Base-by-base conservation (phyloP, 2,329 filamentous ascomycete species). In the Aspergillus sergii region DNA sequence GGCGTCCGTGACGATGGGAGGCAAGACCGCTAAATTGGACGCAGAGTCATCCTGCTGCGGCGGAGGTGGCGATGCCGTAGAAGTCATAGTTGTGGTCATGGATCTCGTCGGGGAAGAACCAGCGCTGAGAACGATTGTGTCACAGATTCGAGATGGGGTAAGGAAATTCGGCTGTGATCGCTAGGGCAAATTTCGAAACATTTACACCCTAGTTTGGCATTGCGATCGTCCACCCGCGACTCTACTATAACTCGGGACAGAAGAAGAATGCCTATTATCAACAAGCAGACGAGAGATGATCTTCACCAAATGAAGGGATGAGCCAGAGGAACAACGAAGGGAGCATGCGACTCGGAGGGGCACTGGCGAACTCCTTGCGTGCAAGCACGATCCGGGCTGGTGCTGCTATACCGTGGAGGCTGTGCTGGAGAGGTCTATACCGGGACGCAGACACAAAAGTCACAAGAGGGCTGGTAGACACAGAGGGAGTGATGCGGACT, bases 1-100 rank as follows among this genome's bases (percentile, higher is more conserved):
- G 60, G 80, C 77, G 64, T 82, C 83, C 26, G 84, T 85, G 62
- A 84, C 76, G 58, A 86, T 79, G 45, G 84, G 83, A 59, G 84
- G 80, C 30, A 80, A 69, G 57, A 73, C 71, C 50, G 73, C 64
- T 21, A 76, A 56, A 60, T 70, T 72, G 54, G 71, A 69, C 36
- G 72, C 64, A 39, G 74, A 67, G 54, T 68, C 63, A 60, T 67
- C 68, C 39, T 74, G 73, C 58, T 75, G 71, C 53, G 71, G 66
- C 48, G 71, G 68, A 57, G 71, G 65, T 45, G 75, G 68, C 23
- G 72, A 71, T 32, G 76, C 74, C 45, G 76, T 74, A 55, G 79
- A 78, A 66, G 78, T 72, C 71, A 76, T 79, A 65, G 71, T 72
- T 63, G 73, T 69, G 55, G 72, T 72, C 74, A 75, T 78, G 53